Evolutionary conservation across 225 moss, liverwort and hornwort genomes (phyloP), one percentile per base, ranked within the genome.

Genomic region (Climacium dendroides): DNA sequence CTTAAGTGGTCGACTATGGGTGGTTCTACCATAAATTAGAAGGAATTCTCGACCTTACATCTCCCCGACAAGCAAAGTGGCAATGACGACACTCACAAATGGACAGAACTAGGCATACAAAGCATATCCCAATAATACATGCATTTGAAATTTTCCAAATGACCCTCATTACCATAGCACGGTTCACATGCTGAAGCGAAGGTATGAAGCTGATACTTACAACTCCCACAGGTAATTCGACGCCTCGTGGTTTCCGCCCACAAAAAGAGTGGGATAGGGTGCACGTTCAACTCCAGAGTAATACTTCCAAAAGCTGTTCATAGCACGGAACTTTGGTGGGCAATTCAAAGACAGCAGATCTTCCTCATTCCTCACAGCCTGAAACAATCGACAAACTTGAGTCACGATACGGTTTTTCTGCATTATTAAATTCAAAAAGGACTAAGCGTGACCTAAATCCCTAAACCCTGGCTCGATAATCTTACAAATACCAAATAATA

Each of bases 241-340:
- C 37, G 98, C 98, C 89, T 99, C 97, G 79, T 99, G 98, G 71
- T 99, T 99, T 89, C 98, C 98, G 78, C 98, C 98, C 61, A 99
- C 93, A 66, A 99, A 99, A 55, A 99, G 88, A 67, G 98, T 99
- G 89, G 98, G 98, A 85, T 93, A 96, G 3, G 98, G 96, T 88
- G 97, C 98, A 26, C 79, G 89, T 92, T 97, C 95, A 57, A 77
- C 89, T 85, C 97, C 97, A 10, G 96, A 91, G 62, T 99, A 99
- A 90, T 99, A 99, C 90, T 97, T 99, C 98, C 97, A 99, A 89
- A 97, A 99, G 91, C 95, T 99, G 89, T 95, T 95, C 87, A 99
- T 95, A 50, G 86, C 89, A 35, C 98, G 96, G 71, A 87, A 99
- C 87, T 95, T 99, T 26, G 88, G 83, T 24, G 97, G 98, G 72